Base-by-base conservation (phyloP, 2,329 filamentous ascomycete genomes). In the Thielaviopsis musarum region DNA sequence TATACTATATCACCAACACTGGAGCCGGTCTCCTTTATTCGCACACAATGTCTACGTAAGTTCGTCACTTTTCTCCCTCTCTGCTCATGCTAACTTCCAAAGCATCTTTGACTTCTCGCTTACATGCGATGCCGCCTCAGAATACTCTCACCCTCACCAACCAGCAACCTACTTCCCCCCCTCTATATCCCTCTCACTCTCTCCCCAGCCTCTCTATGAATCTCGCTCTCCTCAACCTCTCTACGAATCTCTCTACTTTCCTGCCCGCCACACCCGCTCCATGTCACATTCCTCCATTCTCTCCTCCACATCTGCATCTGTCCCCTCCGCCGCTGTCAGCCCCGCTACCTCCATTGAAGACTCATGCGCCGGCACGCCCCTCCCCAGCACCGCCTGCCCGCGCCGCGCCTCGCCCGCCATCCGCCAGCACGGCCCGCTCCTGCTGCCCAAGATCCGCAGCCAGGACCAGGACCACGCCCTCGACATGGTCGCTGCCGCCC, bases 361-460 rank as follows among this genome's bases (percentile, higher is more conserved):
- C 69, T 87, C 86, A 52, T 75, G 82, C 65, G 77, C 80, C 73
- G 87, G 84, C 21, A 81, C 69, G 12, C 76, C 79, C 64, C 76
- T 81, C 65, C 85, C 83, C 58, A 90, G 86, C 13, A 9, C 38
- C 22, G 24, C 19, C 17, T 28, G 55, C n/a, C 84, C 85, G 13
- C 73, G 77, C 49, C 74, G 77, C 58, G 79, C 78, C 58, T 77
- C 79, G 64, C 86, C 87, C 38, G 87, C 88, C 62, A 80, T 91
- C 65, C 80, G 84, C 62, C 85, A 88, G 63, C 85, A 90, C 72
- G 88, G 88, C 57, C 88, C 88, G 57, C 75, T 88, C 55, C 75
- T 95, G 62, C 77, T 95, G 34, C 89, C 89, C 67, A 93, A 90
- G 77, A 91, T 94, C 73, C 81, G 89, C 62, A 81, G 81, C 49